Evolutionary conservation across 371 early-diverging fungal species (phyloP).

Genomic region (Massospora cicadina): DNA sequence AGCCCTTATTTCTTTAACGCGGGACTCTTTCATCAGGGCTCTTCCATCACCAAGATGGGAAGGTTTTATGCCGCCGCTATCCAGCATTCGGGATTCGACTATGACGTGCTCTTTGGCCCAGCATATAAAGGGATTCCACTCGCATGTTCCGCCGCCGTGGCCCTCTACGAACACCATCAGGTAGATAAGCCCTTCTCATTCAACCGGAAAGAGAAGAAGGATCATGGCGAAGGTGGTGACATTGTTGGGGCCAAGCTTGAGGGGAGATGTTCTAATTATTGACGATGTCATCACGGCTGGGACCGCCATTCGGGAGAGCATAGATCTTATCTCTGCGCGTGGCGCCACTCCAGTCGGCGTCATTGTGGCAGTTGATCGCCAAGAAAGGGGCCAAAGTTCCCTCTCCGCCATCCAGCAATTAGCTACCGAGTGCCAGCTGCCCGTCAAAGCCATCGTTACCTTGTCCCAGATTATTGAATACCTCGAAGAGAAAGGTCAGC

Average conservation of each 20-base stretch:
- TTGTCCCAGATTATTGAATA: slow-evolving; percentile 78
- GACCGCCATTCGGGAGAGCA: slow-evolving; percentile 84
- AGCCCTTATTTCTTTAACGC: slow-evolving; percentile 96
- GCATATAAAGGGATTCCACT: slow-evolving; percentile 97
- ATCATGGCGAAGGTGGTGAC: slow-evolving; percentile 92
- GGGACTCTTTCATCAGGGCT: slow-evolving; percentile 83
- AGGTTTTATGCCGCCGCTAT: slow-evolving; percentile 77
- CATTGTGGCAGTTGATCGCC: slow-evolving; percentile 82
- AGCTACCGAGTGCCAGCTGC: slow-evolving; percentile 52
- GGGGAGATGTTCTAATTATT: slow-evolving; percentile 65
- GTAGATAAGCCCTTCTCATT: slow-evolving; percentile 68
- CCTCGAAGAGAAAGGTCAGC: slow-evolving; percentile 61
- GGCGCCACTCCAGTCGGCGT: slow-evolving; percentile 61
- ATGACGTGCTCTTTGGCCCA: slow-evolving; percentile 89
- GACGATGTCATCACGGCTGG: slow-evolving; percentile 98
- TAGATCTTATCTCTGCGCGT: slow-evolving; percentile 46
- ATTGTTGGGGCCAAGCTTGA: slow-evolving; percentile 75
- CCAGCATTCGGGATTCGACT: slow-evolving; percentile 38
- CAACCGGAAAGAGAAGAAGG: slow-evolving; percentile 96
- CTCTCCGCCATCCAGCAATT: slow-evolving; percentile 85
- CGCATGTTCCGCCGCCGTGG: slow-evolving; percentile 61
- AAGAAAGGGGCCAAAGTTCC: slow-evolving; percentile 51
- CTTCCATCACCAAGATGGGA: slow-evolving; percentile 63
- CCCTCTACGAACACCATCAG: slow-evolving; percentile 30
- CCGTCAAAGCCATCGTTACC: slow-evolving; percentile 70